These are phyloP conservation scores for Elongisporangium undulatum DNA, from an alignment of 352 stramenopile genomes.

Conservation along the genomic window DNA sequence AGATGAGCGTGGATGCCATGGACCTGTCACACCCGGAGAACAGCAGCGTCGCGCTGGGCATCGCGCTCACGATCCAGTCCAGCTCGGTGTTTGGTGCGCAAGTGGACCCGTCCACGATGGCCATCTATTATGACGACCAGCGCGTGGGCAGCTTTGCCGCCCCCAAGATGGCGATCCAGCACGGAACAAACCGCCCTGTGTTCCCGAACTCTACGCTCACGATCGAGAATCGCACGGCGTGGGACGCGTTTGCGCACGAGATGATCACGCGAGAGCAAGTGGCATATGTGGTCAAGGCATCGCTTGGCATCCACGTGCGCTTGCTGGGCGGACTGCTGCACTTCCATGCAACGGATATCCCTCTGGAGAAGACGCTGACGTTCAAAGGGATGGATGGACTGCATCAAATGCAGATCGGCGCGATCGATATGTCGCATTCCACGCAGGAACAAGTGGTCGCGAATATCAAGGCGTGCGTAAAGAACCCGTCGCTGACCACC, in stretches of 20 bases:
- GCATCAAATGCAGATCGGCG: constrained; percentile 52
- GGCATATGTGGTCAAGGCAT: constrained; percentile 44
- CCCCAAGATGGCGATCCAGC: constrained; percentile 40
- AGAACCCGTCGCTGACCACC: constrained; percentile 72
- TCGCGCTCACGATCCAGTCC: constrained; percentile 45
- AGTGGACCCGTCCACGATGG: constrained; percentile 41
- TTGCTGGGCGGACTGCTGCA: constrained; percentile 46
- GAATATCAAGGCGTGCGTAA: constrained; percentile 76
- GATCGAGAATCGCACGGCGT: constrained; percentile 50
- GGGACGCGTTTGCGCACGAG: constrained; percentile 61
- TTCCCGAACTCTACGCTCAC: constrained; percentile 50
- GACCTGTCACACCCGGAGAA: constrained; percentile 35
- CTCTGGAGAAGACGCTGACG: constrained; percentile 48
- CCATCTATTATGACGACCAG: constrained; percentile 35
- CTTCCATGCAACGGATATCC: constrained; percentile 36
- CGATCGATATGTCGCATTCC: constrained; percentile 59
- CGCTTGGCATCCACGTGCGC: constrained; percentile 44
- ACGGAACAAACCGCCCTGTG: constrained; percentile 38
- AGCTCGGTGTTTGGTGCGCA: constrained; percentile 44
- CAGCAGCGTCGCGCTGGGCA: constrained; percentile 33
- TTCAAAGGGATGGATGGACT: constrained; percentile 65
- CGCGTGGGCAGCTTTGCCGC: constrained; percentile 40
- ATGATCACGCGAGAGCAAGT: constrained; percentile 47
- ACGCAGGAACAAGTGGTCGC: constrained; percentile 53
- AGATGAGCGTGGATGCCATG: constrained; percentile 60